Conservation (phyloP, 805 yeast genomes). For the Kodamaea neixiangensis region DNA sequence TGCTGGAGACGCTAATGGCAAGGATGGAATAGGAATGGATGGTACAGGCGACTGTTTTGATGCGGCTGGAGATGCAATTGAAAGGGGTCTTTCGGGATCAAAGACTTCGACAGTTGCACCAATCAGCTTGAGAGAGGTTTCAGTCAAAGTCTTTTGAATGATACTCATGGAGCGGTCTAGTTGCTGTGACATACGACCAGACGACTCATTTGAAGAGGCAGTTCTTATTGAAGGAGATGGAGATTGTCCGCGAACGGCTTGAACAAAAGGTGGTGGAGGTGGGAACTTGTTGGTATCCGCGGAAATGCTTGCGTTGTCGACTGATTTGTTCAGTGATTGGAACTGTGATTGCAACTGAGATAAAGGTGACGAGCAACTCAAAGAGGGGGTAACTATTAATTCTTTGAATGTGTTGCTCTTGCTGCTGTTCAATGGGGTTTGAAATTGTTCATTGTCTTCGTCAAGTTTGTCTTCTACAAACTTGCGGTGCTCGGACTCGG, state of each 20-base stretch:
- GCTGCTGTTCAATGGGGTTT: conserved; percentile 12
- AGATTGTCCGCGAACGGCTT: not conserved
- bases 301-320: not conserved
- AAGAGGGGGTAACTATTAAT: conserved; percentile 15
- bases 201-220: conserved; percentile 10
- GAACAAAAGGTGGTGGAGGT: not conserved
- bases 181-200: conserved; percentile 8
- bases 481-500: conserved; percentile 15
- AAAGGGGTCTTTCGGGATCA: conserved; percentile 1
- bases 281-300: not conserved
- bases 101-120: conserved; percentile 5
- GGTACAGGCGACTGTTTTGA: conserved; percentile 5
- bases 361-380: conserved; percentile 15
- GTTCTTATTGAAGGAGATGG: conserved; percentile 3
- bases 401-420: conserved; percentile 16
- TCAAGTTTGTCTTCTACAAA: conserved; percentile 1
- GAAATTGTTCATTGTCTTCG: conserved; percentile 2
- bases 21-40: conserved; percentile 4
- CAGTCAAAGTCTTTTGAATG: conserved; percentile 15
- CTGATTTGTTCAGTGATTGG: conserved; percentile 6
- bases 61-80: conserved; percentile 3
- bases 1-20: conserved; percentile 8
- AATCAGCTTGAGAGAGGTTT: conserved; percentile 12
- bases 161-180: conserved; percentile 12
- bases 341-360: conserved; percentile 18